phyloP scores from a whole-genome alignment of 1,284 basidiomycete genomes.

The Phylloporus sp. region DNA sequence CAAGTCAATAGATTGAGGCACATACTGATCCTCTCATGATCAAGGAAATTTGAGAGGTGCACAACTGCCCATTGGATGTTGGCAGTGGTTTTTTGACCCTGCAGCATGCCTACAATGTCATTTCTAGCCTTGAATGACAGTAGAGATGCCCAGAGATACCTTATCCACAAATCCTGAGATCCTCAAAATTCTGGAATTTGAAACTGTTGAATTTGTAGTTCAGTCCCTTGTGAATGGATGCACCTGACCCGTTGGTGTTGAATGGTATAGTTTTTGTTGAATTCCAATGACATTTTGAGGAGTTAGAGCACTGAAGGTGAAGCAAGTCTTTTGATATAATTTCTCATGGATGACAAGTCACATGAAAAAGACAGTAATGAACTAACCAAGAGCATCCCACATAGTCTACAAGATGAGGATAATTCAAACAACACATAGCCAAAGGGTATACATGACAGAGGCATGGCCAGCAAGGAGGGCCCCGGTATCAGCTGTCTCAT shows the following conservation, averaged over 20 bases:
- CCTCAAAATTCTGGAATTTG: not conserved
- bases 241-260: not conserved
- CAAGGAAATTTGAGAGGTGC: not conserved
- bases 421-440: no score
- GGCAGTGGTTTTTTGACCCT: not conserved
- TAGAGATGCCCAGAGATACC: no score
- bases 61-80: slow-evolving; percentile 12
- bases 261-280: slow-evolving; percentile 1
- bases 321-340: not conserved
- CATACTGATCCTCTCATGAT: slow-evolving; percentile 1
- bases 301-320: not conserved
- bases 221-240: no score
- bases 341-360: not conserved
- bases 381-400: no score
- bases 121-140: no score
- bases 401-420: no score
- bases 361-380: slow-evolving; percentile 9
- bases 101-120: not conserved
- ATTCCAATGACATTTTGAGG: slow-evolving; percentile 7
- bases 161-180: not conserved
- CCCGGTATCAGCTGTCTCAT: slow-evolving; percentile 67
- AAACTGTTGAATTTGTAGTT: no score
- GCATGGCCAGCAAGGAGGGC: no score
- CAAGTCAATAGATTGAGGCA: slow-evolving; percentile 1
- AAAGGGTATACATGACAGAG: no score